These are phyloP conservation scores for Trichaptum fuscoviolaceum DNA, from an alignment of 768 basidiomycete species.

Conservation along the genomic window DNA sequence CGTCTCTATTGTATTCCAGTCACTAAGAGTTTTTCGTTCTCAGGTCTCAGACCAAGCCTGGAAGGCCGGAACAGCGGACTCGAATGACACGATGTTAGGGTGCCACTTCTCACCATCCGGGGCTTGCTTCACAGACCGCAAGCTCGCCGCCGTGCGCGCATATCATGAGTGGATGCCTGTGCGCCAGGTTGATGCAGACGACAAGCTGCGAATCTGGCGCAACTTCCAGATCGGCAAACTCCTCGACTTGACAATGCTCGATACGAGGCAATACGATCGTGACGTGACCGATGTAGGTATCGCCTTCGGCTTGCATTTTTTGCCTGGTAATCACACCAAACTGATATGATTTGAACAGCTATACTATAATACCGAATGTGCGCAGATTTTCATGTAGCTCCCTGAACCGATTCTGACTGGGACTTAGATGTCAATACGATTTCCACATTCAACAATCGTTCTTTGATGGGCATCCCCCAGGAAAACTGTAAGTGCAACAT, in stretches of 20 bases:
- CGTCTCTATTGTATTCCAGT: constrained; percentile 4
- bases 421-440: constrained; percentile 38
- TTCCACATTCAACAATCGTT: constrained; percentile 37
- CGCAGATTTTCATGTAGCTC: background rate
- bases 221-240: constrained; percentile 61
- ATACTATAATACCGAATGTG: constrained; percentile 46
- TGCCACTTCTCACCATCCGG: constrained; percentile 48
- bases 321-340: background rate
- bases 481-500: constrained; percentile 37
- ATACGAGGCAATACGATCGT: constrained; percentile 55
- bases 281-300: constrained; percentile 49
- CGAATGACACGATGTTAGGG: constrained; percentile 46
- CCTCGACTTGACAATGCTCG: constrained; percentile 57
- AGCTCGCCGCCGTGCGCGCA: constrained; percentile 51
- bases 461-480: constrained; percentile 50
- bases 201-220: constrained; percentile 56
- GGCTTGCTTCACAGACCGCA: constrained; percentile 55
- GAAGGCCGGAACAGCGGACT: constrained; percentile 51
- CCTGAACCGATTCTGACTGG: constrained; percentile 9
- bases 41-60: constrained; percentile 52
- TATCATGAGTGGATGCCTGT: constrained; percentile 64
- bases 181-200: constrained; percentile 47
- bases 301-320: background rate
- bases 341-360: constrained; percentile 23
- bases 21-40: constrained; percentile 9